Evolutionary conservation across 106 monocot species (phyloP), one percentile per base, ranked within the genome.

Genomic region (Platanthera guangdongensis): DNA sequence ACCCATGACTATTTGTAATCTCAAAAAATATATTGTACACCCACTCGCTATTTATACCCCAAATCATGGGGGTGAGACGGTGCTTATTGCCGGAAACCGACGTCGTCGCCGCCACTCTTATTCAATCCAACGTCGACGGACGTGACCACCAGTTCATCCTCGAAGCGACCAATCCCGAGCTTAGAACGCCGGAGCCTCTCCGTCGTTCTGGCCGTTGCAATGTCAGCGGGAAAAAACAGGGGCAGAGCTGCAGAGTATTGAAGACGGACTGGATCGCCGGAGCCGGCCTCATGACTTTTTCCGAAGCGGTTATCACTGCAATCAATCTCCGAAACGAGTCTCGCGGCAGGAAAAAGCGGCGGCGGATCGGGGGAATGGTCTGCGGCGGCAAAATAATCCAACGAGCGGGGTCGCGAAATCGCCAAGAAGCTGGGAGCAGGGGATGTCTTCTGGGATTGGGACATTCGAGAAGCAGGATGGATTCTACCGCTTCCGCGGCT

Each of bases 121-220:
- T 96, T 73, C 96, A 96, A 54, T 87, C 86, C 77, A 96, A 96
- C 74, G 87, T 96, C 9, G 96, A 96, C 78, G 22, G 62, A 9
- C 75, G 96, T 50, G 96, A 97, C 87, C 93, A 97, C 67, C 93
- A 87, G 83, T 97, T 93, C 87, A 93, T 97, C 5, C 86, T 97
- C 11, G 96, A 93, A 1, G 88, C 75, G 16, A 93, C 93, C 2
- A 91, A 97, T 68, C 89, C 87, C 3, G 47, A 46, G 0, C 79
- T 93, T 55, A 72, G 67, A n/a, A 52, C 87, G 89, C 14, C 74
- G 60, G 9, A 83, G 81, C 82, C 73, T 91, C 11, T 86, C 89
- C 4, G 51, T 60, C 0, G 78, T 80, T 4, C 68, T 97, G 19
- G 47, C 93, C 1, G 87, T 84, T 8, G 89, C 85, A 11, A 85